A percentile compares a stretch with the other conserved stretches of the same genome.
phyloP scores from a whole-genome alignment of 2,329 filamentous ascomycete genomes.

The Beauveria caledonica region DNA sequence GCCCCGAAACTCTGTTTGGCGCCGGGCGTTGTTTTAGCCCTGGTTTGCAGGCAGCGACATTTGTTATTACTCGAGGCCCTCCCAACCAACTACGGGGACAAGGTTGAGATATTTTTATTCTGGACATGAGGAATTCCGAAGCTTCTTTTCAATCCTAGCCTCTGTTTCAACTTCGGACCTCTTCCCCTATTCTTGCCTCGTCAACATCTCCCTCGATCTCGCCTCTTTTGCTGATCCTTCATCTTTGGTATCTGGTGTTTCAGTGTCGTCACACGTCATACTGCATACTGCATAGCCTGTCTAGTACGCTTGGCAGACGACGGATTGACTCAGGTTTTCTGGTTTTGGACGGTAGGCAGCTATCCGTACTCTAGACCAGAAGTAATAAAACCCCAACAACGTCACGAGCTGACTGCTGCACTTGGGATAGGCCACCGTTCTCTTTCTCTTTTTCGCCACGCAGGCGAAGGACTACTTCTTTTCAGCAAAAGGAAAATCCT shows the following conservation, averaged over 20 bases:
- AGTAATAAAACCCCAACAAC: not conserved
- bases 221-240: not conserved
- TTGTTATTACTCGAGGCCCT: constrained; percentile 5
- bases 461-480: not conserved
- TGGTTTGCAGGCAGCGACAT: not conserved
- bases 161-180: not conserved
- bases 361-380: too few species aligned
- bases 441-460: not conserved
- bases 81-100: not conserved
- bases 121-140: too few species aligned
- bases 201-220: not conserved
- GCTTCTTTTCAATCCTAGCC: not conserved
- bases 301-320: constrained; percentile 3
- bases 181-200: not conserved
- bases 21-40: not conserved
- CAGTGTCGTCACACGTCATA: constrained; percentile 10
- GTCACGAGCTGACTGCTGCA: not conserved
- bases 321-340: constrained; percentile 1
- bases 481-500: not conserved
- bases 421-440: not conserved
- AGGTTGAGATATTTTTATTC: not conserved
- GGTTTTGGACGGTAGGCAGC: not conserved
- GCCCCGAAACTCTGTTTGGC: not conserved
- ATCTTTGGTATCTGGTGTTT: constrained; percentile 6
- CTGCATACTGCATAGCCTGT: constrained; percentile 5